Evolutionary conservation across 2,329 filamentous ascomycete genomes (phyloP).

Genomic region (Pseudocercospora crystallina): DNA sequence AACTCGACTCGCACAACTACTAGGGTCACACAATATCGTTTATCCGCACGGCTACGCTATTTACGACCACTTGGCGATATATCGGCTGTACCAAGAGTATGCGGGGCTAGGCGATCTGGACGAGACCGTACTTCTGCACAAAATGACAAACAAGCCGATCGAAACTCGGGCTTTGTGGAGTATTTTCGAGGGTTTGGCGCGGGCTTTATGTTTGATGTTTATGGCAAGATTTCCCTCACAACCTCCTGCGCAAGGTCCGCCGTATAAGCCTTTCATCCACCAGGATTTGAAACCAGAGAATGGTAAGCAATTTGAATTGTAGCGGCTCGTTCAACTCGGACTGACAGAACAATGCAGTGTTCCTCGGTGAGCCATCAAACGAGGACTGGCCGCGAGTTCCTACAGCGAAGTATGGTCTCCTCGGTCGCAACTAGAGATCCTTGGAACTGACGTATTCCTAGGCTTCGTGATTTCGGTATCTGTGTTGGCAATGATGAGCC

Average conservation of each 20-base stretch:
- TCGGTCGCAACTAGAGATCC: no score
- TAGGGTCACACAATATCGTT: no score
- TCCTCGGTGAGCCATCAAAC: constrained; percentile 1
- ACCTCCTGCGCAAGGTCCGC: background rate
- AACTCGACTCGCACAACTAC: no score
- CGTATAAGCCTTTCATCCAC: constrained; percentile 1
- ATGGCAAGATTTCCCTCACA: background rate
- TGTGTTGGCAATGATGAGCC: no score
- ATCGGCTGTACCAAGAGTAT: constrained; percentile 6
- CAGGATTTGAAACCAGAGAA: constrained; percentile 14
- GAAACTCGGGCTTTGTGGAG: constrained; percentile 6
- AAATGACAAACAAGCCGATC: background rate
- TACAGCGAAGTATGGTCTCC: background rate
- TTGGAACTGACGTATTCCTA: no score
- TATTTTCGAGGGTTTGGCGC: constrained; percentile 10
- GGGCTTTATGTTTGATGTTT: constrained; percentile 9
- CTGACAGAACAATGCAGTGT: background rate
- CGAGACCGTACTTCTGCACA: background rate
- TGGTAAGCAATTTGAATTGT: no score
- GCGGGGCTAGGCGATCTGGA: background rate
- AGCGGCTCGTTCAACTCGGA: no score
- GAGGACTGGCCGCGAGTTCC: constrained; percentile 6
- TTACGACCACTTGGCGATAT: no score
- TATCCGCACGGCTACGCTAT: no score
- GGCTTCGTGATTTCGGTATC: no score